Evolutionary conservation across 202 grass and related monocot species (phyloP), one percentile per base, ranked within the genome.

Genomic region (Hordeum pubiflorum): DNA sequence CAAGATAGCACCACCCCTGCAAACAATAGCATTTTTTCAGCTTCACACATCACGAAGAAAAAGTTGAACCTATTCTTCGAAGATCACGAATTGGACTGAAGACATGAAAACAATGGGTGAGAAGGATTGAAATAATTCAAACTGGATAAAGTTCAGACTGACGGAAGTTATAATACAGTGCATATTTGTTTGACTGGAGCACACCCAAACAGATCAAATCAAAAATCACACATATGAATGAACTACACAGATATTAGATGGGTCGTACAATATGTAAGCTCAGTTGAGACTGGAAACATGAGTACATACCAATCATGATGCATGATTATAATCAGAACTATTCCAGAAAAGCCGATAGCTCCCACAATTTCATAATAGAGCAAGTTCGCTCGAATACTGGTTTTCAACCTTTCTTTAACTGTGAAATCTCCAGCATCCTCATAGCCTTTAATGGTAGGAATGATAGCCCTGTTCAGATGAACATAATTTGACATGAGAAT

Each of bases 391-490:
- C 86, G 89, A 75, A 93, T 75, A 86, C 96, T 99, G 63, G 92
- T 99, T 83, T 85, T 99, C 57, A 99, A 78, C 77, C 96, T 93
- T 81, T 96, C 92, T 89, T 96, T 99, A 79, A 99, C 87, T n/a
- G 96, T 99, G 80, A 99, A 99, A 78, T 99, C 96, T 46, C 90
- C 92, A 71, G 96, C 96, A 76, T 99, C 96, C 85, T 99, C 92
- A 74, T 99, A 99, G 31, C 96, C 96, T 79, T 93, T 89, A 86
- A 99, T 91, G 56, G 82, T 88, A 65, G 96, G 96, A 75, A 99
- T 89, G 50, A 99, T 72, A 88, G 90, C 87, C 96, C 96, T 99
- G 92, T 89, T 87, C 82, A 77, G n/a, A 79, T 36, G 5, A 64
- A 65, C 88, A 70, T 80, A 87, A 58, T 87, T 86, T 81, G 22